Evolutionary conservation across 2,329 filamentous ascomycete species (phyloP).

Genomic region (Drechslerella coelobrocha): DNA sequence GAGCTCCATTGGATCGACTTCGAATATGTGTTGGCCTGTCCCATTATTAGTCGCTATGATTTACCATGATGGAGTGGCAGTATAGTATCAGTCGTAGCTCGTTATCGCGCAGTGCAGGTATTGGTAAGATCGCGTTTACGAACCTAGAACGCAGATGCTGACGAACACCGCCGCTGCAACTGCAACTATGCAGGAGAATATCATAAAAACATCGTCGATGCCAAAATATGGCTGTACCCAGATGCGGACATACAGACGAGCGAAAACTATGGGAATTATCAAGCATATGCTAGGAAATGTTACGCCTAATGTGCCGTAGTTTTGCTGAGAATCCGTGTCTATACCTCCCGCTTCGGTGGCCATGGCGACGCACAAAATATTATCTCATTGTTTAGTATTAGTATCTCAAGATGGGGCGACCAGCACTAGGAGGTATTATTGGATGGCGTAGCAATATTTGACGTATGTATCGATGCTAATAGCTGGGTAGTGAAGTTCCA

Average conservation of each 20-base stretch:
- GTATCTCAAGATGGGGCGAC: too few relatives aligned
- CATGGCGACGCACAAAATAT: too few relatives aligned
- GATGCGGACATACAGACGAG: slow-evolving; percentile 26
- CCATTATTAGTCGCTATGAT: slow-evolving; percentile 22
- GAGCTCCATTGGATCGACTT: slow-evolving; percentile 18
- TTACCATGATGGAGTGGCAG: not conserved
- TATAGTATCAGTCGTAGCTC: not conserved
- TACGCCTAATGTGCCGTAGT: slow-evolving; percentile 12
- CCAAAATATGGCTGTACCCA: slow-evolving; percentile 34
- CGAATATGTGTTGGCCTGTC: slow-evolving; percentile 33
- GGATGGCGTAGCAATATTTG: too few relatives aligned
- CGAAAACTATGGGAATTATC: slow-evolving; percentile 18
- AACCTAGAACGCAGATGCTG: slow-evolving; percentile 16
- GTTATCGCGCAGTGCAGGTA: not conserved
- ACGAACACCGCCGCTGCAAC: slow-evolving; percentile 12
- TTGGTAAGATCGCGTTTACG: not conserved
- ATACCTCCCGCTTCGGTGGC: too few relatives aligned
- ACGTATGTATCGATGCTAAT: too few relatives aligned
- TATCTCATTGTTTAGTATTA: too few relatives aligned
- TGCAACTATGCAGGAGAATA: slow-evolving; percentile 23
- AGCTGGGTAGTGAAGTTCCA: too few relatives aligned
- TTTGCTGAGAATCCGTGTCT: too few relatives aligned
- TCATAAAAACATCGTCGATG: slow-evolving; percentile 40
- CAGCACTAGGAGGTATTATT: too few relatives aligned
- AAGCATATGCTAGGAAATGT: slow-evolving; percentile 19